These are phyloP conservation scores for Selenicereus undatus DNA, from an alignment of 148 eudicot species.

Conservation along the genomic window DNA sequence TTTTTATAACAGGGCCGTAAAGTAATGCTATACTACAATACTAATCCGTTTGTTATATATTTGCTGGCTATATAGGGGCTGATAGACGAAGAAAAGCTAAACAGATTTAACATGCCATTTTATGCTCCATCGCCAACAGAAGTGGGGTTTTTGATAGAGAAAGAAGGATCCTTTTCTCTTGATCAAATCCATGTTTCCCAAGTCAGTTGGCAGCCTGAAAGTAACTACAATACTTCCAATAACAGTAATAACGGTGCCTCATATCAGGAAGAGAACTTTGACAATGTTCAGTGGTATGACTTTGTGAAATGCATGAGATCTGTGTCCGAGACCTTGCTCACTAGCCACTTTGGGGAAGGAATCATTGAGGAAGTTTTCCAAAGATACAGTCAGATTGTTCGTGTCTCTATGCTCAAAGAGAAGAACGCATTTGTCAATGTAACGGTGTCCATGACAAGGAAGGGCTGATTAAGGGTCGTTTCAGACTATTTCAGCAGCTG, in stretches of 20 bases:
- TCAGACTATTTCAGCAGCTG: background rate
- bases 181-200: slow-evolving; percentile 28
- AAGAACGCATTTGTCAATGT: slow-evolving; percentile 37
- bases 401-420: slow-evolving; percentile 33
- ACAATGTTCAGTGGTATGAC: background rate
- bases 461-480: background rate
- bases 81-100: slow-evolving; percentile 45
- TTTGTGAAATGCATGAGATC: slow-evolving; percentile 42
- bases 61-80: slow-evolving; percentile 34
- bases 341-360: slow-evolving; percentile 40
- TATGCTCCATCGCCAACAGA: slow-evolving; percentile 50
- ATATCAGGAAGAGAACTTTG: background rate
- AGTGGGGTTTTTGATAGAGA: slow-evolving; percentile 29
- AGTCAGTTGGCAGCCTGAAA: slow-evolving; percentile 32
- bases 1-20: no score
- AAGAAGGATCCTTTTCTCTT: slow-evolving; percentile 45
- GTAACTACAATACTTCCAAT: background rate
- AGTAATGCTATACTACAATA: no score
- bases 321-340: slow-evolving; percentile 45
- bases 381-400: slow-evolving; percentile 23
- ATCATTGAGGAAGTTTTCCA: slow-evolving; percentile 39
- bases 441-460: slow-evolving; percentile 36
- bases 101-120: slow-evolving; percentile 45
- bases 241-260: background rate
- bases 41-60: background rate